Conservation (phyloP, 2,329 filamentous ascomycete species). For the Penicillium sp. region DNA sequence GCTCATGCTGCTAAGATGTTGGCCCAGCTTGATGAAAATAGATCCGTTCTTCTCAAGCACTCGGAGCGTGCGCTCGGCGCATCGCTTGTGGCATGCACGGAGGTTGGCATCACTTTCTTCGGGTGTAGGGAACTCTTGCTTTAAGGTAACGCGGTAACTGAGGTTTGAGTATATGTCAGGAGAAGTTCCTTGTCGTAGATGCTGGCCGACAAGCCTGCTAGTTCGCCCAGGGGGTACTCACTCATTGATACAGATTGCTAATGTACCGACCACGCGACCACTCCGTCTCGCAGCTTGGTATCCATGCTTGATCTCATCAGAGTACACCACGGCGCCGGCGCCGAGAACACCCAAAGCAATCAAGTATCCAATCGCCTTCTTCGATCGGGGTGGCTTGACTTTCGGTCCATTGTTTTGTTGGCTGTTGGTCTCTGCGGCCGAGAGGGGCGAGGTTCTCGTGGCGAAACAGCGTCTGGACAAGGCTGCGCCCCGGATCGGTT, state of each 20-base stretch:
- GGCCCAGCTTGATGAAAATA: constrained; percentile 96
- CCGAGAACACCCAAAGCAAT: constrained; percentile 39
- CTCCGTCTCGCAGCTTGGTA: constrained; percentile 76
- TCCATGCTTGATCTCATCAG: constrained; percentile 70
- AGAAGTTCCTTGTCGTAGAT: neutral
- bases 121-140: constrained; percentile 62
- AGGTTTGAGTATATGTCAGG: neutral
- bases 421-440: constrained; percentile 8
- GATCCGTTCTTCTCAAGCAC: constrained; percentile 95
- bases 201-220: neutral
- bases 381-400: constrained; percentile 13
- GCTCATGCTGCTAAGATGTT: constrained; percentile 94
- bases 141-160: constrained; percentile 86
- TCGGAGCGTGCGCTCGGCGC: constrained; percentile 79
- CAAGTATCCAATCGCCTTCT: constrained; percentile 33
- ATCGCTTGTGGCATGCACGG: constrained; percentile 85
- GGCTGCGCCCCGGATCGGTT: neutral
- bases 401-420: constrained; percentile 6
- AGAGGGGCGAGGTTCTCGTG: constrained; percentile 15
- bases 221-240: constrained; percentile 44
- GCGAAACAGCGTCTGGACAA: constrained; percentile 17
- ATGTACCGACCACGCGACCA: constrained; percentile 71
- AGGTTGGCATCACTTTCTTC: constrained; percentile 68
- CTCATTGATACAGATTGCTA: constrained; percentile 88
- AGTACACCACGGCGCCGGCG: constrained; percentile 51